phyloP scores from a whole-genome alignment of 257 asterid species.

The Primulina huaijiensis region DNA sequence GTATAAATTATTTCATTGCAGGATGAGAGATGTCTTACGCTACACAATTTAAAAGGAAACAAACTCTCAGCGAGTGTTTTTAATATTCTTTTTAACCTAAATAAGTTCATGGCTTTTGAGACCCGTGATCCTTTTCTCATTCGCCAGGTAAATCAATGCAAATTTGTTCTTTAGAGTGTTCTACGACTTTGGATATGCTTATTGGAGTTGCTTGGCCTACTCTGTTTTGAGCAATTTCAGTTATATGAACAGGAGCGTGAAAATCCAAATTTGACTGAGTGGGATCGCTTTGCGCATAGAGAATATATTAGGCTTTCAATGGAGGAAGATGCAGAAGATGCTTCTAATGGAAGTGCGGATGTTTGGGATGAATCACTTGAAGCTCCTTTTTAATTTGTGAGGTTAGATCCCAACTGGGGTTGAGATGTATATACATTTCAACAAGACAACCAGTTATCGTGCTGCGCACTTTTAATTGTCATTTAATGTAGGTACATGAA shows the following conservation, averaged over 20 bases:
- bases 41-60: constrained; percentile 83
- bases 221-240: constrained; percentile 19
- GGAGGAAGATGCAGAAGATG: constrained; percentile 99
- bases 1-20: constrained; percentile 36
- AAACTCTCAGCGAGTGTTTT: constrained; percentile 85
- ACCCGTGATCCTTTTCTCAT: constrained; percentile 97
- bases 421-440: neutral
- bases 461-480: neutral
- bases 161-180: neutral
- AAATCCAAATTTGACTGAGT: constrained; percentile 93
- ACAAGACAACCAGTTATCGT: neutral
- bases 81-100: constrained; percentile 93
- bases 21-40: constrained; percentile 78
- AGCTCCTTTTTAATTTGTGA: constrained; percentile 81
- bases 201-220: constrained; percentile 18
- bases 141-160: constrained; percentile 72
- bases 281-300: constrained; percentile 99
- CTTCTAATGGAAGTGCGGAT: constrained; percentile 99
- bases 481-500: neutral
- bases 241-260: constrained; percentile 78
- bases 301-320: constrained; percentile 98
- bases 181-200: constrained; percentile 7
- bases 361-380: constrained; percentile 99
- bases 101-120: constrained; percentile 98
- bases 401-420: constrained; percentile 39